Base-by-base conservation (phyloP, 73 alveolate genomes). In the Paramecium tetraurelia region DNA sequence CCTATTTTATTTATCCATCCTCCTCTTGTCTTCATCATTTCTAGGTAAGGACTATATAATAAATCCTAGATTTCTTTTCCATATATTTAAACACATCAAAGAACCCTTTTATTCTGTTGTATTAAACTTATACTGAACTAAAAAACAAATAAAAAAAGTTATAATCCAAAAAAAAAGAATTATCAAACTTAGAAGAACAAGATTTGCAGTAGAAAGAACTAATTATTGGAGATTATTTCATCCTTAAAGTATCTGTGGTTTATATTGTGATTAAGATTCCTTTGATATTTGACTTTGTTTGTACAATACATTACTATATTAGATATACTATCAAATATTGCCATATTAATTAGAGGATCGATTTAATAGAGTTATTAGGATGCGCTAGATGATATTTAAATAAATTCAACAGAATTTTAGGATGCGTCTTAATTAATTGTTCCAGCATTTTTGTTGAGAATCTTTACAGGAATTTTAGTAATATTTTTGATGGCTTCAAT, bases 401-500 rank as follows among this genome's bases (percentile, higher is more conserved):
- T 48, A 21, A 24, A 24, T 31, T 80, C 90, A n/a, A 27, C 5
- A 0, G 90, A 80, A 8, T 80, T 24, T 46, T 80, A 80, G 14
- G 90, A 80, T 80, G 43, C 57, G 21, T 18, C 35, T 43, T 10
- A 40, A 44, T 48, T 80, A 44, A 41, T 44, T 20, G 50, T 10
- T 11, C 76, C 90, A 9, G 29, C 31, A 80, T 44, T 48, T 43
- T 22, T 80, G 14, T 20, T 44, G 35, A 80, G 57, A 80, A 20
- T 80, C 12, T 80, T 24, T 46, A 46, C 76, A 21, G 70, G 63
- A 44, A 24, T 43, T 44, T 27, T 48, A 7, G 33, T 46, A 1
- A 20, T 43, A 46, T 80, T 80, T 24, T 44, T 80, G 29, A 80
- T 80, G 90, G 18, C 57, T 14, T 80, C 90, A 44, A 41, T 80